Base-by-base conservation (phyloP, 2,329 filamentous ascomycete genomes). In the Alternaria longipes region DNA sequence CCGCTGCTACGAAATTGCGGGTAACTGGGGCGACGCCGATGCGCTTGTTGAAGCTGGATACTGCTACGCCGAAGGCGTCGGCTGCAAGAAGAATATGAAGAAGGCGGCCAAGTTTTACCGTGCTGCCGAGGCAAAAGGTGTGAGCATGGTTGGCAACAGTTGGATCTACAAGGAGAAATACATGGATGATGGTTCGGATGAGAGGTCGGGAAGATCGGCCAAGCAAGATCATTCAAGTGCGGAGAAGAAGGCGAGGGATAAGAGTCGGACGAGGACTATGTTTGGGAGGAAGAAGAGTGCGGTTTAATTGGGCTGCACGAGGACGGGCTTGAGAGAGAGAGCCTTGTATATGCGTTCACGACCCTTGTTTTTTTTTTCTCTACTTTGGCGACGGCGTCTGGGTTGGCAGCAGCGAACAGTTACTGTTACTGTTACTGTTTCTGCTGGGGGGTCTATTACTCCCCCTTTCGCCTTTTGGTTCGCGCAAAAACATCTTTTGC, bases 161-260 rank as follows among this genome's bases (percentile, higher is more conserved):
- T 99, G 95, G 94, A 98, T 98, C 70, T 94, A 97, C 84, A 98
- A 98, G 79, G 82, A 93, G 59, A 98, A 98, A 76, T 98, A 98
- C 78, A 85, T 85, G 81, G 88, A 90, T 62, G 91, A 75, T 58
- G 74, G 67, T 72, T 72, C 74, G 8, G 76, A 79, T 60, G 67
- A 74, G 80, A 58, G 78, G 78, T 60, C 84, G 80, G 66, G 83
- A 7, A 9, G 34, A 18, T 6, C 16, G 6, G 49, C 65, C 8
- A 79, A 75, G 59, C 80, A 79, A 51, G 75, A 77, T 49, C 66
- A 68, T n/a, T 70, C 74, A 3, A 20, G 8, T 18, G 14, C 14
- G 11, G 73, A 77, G 50, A 91, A 90, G 78, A 92, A 91, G 76
- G 74, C 84, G 41, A 87, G 90, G 62, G 91, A 90, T 80, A 94